A percentile compares a stretch with the other conserved stretches of the same genome.
phyloP scores from a whole-genome alignment of 805 yeast genomes.

The Komagataella pastoris region DNA sequence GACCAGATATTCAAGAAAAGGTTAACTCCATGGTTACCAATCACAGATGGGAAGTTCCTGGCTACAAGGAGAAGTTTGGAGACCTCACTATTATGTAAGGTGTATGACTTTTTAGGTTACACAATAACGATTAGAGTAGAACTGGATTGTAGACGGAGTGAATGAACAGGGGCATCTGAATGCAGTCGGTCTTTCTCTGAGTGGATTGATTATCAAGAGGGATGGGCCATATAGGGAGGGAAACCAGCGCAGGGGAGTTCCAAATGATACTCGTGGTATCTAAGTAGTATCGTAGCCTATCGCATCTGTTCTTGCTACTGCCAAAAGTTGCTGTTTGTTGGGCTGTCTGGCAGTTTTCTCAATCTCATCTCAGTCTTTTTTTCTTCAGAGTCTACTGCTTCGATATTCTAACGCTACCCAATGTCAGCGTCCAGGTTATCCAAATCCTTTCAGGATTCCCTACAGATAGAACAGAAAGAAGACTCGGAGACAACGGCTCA shows the following conservation, averaged over 20 bases:
- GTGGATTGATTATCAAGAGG: background rate
- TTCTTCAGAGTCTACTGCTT: background rate
- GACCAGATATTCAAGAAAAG: slow-evolving; percentile 96
- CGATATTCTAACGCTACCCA: background rate
- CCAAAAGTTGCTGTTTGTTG: background rate
- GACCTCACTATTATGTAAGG: slow-evolving; percentile 81
- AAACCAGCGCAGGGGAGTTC: too few species aligned
- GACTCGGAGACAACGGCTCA: slow-evolving; percentile 34
- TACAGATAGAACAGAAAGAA: slow-evolving; percentile 34
- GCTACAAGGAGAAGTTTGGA: slow-evolving; percentile 97
- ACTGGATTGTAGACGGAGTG: background rate
- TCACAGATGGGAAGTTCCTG: slow-evolving; percentile 97
- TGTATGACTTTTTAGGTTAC: background rate
- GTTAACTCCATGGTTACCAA: slow-evolving; percentile 88
- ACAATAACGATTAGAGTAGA: background rate
- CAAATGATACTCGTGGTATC: too few species aligned
- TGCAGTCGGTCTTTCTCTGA: background rate
- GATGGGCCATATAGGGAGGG: too few species aligned
- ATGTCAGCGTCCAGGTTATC: background rate
- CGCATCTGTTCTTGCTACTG: background rate
- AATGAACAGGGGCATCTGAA: background rate
- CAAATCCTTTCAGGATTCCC: slow-evolving; percentile 21
- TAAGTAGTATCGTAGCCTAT: too few species aligned
- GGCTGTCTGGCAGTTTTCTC: background rate
- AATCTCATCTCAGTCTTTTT: background rate